Evolutionary conservation across 148 eudicot species (phyloP).

Genomic region (Fagopyrum esculentum): DNA sequence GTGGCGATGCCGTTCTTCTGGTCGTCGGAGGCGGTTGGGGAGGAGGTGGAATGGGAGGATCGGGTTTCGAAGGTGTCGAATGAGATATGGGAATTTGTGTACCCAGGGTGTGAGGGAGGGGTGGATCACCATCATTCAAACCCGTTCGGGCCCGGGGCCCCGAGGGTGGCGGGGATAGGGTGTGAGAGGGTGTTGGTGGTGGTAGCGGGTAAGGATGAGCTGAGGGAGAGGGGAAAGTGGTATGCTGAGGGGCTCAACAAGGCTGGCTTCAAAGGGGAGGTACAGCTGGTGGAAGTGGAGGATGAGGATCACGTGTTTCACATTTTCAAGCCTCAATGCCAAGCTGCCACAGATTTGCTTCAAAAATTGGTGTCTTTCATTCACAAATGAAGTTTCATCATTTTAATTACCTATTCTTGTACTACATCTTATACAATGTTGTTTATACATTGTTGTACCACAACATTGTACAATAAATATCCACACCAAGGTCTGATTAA

Average conservation of each 20-base stretch:
- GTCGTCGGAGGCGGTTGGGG: slow-evolving; percentile 26
- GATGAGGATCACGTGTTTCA: slow-evolving; percentile 37
- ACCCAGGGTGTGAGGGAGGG: slow-evolving; percentile 23
- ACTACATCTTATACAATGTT: too few species aligned
- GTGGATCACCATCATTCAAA: slow-evolving; percentile 32
- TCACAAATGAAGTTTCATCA: slow-evolving; percentile 14
- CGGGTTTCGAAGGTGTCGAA: slow-evolving; percentile 12
- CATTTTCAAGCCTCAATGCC: slow-evolving; percentile 20
- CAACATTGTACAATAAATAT: too few species aligned
- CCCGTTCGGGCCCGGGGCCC: slow-evolving; percentile 29
- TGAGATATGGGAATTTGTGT: slow-evolving; percentile 40
- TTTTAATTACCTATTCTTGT: too few species aligned
- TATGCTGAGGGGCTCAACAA: slow-evolving; percentile 15
- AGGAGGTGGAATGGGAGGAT: neutral
- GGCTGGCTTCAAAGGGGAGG: slow-evolving; percentile 36
- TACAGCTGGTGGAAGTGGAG: slow-evolving; percentile 29
- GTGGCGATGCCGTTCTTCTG: slow-evolving; percentile 45
- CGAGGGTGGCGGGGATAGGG: slow-evolving; percentile 22
- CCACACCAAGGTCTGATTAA: too few species aligned
- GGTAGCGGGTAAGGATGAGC: slow-evolving; percentile 36
- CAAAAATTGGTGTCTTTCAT: slow-evolving; percentile 32
- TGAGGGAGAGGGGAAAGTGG: slow-evolving; percentile 17
- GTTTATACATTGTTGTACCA: too few species aligned
- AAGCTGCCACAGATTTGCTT: slow-evolving; percentile 31
- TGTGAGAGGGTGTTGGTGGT: slow-evolving; percentile 37